Conservation (phyloP, 1,284 basidiomycete genomes). For the Grifola frondosa region DNA sequence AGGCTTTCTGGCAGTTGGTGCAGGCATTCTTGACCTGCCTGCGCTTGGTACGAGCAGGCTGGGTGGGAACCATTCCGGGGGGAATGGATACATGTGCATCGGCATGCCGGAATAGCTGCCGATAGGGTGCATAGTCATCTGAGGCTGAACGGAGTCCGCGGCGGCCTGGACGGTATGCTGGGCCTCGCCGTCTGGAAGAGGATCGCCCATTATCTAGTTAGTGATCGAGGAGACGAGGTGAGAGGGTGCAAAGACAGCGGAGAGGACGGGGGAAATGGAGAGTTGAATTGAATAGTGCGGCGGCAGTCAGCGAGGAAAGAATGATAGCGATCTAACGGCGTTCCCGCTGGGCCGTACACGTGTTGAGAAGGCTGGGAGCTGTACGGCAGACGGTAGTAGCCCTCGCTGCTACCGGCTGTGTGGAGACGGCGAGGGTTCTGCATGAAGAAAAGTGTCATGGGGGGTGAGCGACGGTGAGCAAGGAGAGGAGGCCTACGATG, state of each 20-base stretch:
- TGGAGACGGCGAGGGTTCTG: constrained; percentile 8
- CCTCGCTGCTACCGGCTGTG: constrained; percentile 13
- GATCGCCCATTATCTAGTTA: constrained; percentile 36
- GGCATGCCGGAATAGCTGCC: constrained; percentile 53
- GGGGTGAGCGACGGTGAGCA: constrained; percentile 9
- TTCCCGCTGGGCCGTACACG: too few species aligned
- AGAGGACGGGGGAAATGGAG: constrained; percentile 13
- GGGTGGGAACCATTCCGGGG: constrained; percentile 46
- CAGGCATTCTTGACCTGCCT: constrained; percentile 90
- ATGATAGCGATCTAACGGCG: constrained; percentile 5
- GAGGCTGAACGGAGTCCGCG: constrained; percentile 44
- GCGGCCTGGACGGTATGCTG: constrained; percentile 33
- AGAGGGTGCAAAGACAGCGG: constrained; percentile 16
- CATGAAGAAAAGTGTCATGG: constrained; percentile 9
- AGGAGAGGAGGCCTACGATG: constrained; percentile 9
- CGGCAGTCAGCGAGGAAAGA: constrained; percentile 16
- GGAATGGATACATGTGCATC: constrained; percentile 69
- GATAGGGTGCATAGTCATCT: constrained; percentile 52
- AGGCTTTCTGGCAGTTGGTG: constrained; percentile 86
- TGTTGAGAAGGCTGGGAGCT: constrained; percentile 21
- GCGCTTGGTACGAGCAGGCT: constrained; percentile 67
- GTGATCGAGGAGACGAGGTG: constrained; percentile 16
- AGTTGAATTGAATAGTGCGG: constrained; percentile 18
- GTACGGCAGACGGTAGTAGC: too few species aligned
- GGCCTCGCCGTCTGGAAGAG: constrained; percentile 40